These are phyloP conservation scores for Pseudodiploospora longispora DNA, from an alignment of 2,329 filamentous ascomycete genomes.

Conservation along the genomic window DNA sequence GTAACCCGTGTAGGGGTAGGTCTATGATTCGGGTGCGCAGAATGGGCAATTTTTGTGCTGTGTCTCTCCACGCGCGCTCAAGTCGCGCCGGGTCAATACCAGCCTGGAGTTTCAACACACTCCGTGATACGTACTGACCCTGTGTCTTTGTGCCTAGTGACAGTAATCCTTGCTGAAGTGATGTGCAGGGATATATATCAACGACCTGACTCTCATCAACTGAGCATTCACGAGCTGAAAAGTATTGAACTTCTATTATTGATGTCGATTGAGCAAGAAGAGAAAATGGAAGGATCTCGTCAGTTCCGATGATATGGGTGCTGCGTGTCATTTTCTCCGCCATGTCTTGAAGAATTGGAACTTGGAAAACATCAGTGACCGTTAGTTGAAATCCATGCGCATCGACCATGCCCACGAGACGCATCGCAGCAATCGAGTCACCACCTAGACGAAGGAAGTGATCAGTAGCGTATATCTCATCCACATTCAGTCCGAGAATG, in stretches of 20 bases:
- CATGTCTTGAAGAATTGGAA: slow-evolving; percentile 8
- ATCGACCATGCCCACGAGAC: slow-evolving; percentile 25
- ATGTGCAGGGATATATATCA: slow-evolving; percentile 5
- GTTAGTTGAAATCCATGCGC: slow-evolving; percentile 16
- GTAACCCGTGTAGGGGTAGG: not conserved
- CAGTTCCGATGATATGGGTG: not conserved
- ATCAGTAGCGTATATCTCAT: slow-evolving; percentile 21
- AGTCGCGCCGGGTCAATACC: not conserved
- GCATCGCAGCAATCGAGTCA: slow-evolving; percentile 33
- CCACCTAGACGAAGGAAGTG: slow-evolving; percentile 31
- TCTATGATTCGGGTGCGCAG: slow-evolving; percentile 4
- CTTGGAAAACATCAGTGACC: slow-evolving; percentile 19
- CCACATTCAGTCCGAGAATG: slow-evolving; percentile 26
- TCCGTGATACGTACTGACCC: slow-evolving; percentile 3
- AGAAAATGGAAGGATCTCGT: not conserved
- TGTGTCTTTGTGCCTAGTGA: not conserved
- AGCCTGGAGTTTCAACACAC: slow-evolving; percentile 2
- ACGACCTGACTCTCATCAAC: not conserved
- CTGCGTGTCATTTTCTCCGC: not conserved
- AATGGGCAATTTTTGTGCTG: slow-evolving; percentile 2
- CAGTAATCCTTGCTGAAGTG: slow-evolving; percentile 5
- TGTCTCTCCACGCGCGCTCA: slow-evolving; percentile 1
- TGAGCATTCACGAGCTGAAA: not conserved
- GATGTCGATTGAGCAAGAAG: not conserved
- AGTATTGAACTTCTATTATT: not conserved